Base-by-base conservation (phyloP, 257 asterid genomes). In the Solanum ossicruentum region DNA sequence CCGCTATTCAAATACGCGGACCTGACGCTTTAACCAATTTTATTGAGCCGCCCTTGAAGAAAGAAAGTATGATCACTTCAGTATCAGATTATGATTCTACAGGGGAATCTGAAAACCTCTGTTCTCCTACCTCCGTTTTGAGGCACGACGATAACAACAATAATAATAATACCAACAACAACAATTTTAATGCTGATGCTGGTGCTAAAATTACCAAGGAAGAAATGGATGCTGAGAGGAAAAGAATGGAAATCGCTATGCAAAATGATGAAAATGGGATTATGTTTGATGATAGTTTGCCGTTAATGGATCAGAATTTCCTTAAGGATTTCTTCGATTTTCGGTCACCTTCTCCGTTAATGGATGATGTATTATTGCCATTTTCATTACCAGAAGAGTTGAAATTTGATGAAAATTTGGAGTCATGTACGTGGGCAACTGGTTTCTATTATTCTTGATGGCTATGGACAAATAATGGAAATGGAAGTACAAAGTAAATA, bases 121-220 rank as follows among this genome's bases (percentile, higher is more conserved):
- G 60, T 47, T 95, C 98, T 11, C 96, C 98, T 1, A 88, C 91
- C 45, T 93, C 96, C 1, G 98, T 95, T 26, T 69, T 92, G 85
- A 86, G 84, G 81, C 86, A 55, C 21, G 51, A 75, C 20, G 43
- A 15, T 17, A 36, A 36, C 4, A 8, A 63, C 1, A 49, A 51
- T 12, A 56, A 26, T 58, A 4, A 16, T 16, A 6, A 16, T 0
- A 36, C 0, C 41, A 36, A 36, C 41, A 36, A 36, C 39, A 36
- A 36, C 0, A 10, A 28, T 1, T 18, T 12, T 3, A 60, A 10
- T n/a, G 6, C 8, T 6, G 54, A 23, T 2, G 20, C 77, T 12
- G 32, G 20, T 12, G 8, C 55, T 10, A 66, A 43, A 1, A 65
- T 8, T 9, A 7, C 13, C n/a, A 54, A 57, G 36, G 20, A 21